Evolutionary conservation across 768 basidiomycete species (phyloP).

Genomic region (Clitopilus passeckerianus): DNA sequence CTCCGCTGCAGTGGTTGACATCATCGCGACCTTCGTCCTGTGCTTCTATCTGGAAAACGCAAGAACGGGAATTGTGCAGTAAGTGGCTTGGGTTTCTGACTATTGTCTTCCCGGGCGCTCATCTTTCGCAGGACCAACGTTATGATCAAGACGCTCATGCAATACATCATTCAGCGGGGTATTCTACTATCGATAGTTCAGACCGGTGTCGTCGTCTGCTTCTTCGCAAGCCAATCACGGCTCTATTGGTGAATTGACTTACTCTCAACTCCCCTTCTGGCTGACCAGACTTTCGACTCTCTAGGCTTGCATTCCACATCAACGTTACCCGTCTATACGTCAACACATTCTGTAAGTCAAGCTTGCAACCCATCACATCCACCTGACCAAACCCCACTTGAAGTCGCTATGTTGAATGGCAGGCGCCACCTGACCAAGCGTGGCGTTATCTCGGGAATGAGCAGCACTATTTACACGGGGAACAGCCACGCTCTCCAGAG

Average conservation of each 20-base stretch:
- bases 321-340: slow-evolving; percentile 45
- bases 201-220: slow-evolving; percentile 31
- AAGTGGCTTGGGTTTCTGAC: slow-evolving; percentile 5
- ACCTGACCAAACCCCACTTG: background rate
- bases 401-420: slow-evolving; percentile 27
- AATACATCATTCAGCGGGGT: slow-evolving; percentile 37
- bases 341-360: slow-evolving; percentile 43
- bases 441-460: background rate
- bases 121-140: slow-evolving; percentile 27
- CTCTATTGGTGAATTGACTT: slow-evolving; percentile 29
- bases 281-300: too few species aligned
- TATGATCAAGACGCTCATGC: slow-evolving; percentile 32
- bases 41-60: slow-evolving; percentile 31
- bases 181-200: slow-evolving; percentile 40
- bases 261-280: background rate
- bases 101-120: background rate
- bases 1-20: slow-evolving; percentile 36
- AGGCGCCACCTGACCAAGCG: slow-evolving; percentile 13
- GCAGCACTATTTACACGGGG: background rate
- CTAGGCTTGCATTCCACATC: slow-evolving; percentile 42
- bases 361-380: slow-evolving; percentile 11
- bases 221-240: slow-evolving; percentile 28
- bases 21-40: slow-evolving; percentile 40
- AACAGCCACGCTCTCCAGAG: background rate
- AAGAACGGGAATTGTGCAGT: slow-evolving; percentile 34